Conservation (phyloP, 129 eudicot species). For the Dittrichia graveolens region DNA sequence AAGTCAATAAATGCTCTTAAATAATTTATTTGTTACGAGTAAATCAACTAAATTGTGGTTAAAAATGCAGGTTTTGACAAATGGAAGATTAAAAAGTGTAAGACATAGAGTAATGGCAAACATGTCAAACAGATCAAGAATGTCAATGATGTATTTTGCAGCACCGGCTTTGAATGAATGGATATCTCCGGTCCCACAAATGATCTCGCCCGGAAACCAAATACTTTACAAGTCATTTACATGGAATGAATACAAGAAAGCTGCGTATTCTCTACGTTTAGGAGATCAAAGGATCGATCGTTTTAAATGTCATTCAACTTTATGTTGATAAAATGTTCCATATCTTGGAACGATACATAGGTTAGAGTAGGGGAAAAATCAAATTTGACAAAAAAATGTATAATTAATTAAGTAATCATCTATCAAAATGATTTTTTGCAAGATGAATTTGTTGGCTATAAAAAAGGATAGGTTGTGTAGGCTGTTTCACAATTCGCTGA, state of each 20-base stretch:
- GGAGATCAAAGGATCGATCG: conserved; percentile 59
- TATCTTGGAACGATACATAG: conserved; percentile 28
- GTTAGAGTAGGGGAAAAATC: conserved; percentile 18
- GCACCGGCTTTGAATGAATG: conserved; percentile 63
- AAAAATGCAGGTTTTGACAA: conserved; percentile 67
- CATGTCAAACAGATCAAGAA: conserved; percentile 47
- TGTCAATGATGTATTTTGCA: conserved; percentile 83
- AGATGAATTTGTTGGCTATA: conserved; percentile 26
- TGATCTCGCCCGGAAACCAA: conserved; percentile 39
- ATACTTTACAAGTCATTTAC: conserved; percentile 61
- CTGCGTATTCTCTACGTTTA: conserved; percentile 52
- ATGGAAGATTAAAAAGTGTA: conserved; percentile 74
- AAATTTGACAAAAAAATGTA: not conserved
- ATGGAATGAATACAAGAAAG: conserved; percentile 67
- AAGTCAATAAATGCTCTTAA: not conserved
- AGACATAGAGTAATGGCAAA: conserved; percentile 81
- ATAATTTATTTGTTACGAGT: not conserved
- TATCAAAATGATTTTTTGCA: conserved; percentile 33
- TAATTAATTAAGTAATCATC: conserved; percentile 37
- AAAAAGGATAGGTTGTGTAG: conserved; percentile 8
- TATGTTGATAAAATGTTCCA: conserved; percentile 20
- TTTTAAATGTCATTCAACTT: conserved; percentile 35
- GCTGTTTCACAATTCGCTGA: not conserved
- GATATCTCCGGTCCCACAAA: conserved; percentile 58
- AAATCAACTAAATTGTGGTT: not conserved